A percentile compares a stretch with the other conserved stretches of the same genome.
Conservation (phyloP, 495 filamentous ascomycete genomes). For the Symbiotaphrina buchneri region DNA sequence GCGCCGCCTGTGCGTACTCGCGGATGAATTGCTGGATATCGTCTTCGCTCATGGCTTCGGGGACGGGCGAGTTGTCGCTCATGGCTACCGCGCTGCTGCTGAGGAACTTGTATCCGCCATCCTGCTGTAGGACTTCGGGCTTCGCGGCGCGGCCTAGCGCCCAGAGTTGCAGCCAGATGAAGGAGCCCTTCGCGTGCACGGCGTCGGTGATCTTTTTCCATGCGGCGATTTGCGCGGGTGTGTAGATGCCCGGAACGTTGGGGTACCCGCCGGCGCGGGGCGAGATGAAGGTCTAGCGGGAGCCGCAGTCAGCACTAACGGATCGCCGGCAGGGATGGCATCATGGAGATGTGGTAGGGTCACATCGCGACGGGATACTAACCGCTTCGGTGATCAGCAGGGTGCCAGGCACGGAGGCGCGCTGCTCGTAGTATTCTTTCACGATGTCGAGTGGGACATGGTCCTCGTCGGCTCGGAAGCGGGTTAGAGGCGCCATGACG, state of each 20-base stretch:
- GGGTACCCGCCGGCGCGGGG: slow-evolving; percentile 23
- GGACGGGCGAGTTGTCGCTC: slow-evolving; percentile 13
- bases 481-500: slow-evolving; percentile 30
- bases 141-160: slow-evolving; percentile 35
- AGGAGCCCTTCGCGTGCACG: slow-evolving; percentile 39
- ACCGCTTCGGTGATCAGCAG: slow-evolving; percentile 41
- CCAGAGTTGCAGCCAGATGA: slow-evolving; percentile 49
- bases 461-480: slow-evolving; percentile 22
- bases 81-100: slow-evolving; percentile 23
- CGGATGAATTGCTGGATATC: slow-evolving; percentile 33
- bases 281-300: slow-evolving; percentile 42
- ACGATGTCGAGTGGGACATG: slow-evolving; percentile 26
- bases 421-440: slow-evolving; percentile 36
- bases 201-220: slow-evolving; percentile 41
- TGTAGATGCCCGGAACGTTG: slow-evolving; percentile 43
- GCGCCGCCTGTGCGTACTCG: slow-evolving; percentile 35
- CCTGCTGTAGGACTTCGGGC: slow-evolving; percentile 14
- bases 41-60: slow-evolving; percentile 24
- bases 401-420: slow-evolving; percentile 32
- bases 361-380: too few relatives aligned
- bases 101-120: slow-evolving; percentile 19
- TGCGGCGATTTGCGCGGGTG: slow-evolving; percentile 28
- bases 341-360: too few relatives aligned
- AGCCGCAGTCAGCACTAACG: too few relatives aligned
- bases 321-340: too few relatives aligned